Percentiles rank a stretch among this genome's conserved stretches.
Evolutionary conservation across 257 asterid species (phyloP).

Genomic region (Rhazya stricta): DNA sequence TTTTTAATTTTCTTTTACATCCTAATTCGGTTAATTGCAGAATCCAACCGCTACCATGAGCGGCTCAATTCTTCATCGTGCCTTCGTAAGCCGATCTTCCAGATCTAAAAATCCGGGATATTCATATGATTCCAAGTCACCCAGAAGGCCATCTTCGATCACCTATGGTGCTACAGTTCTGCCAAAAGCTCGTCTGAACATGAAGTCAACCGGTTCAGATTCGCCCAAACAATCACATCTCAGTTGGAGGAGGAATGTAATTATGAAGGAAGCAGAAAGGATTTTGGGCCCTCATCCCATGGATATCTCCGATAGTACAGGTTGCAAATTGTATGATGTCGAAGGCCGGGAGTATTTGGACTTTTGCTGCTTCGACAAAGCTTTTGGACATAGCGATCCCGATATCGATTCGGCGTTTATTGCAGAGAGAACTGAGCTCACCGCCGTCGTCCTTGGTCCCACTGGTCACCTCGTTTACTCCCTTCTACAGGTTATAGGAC

Average conservation of each 20-base stretch:
- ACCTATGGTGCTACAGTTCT: conserved; percentile 8
- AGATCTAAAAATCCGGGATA: conserved; percentile 29
- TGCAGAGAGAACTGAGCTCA: conserved; percentile 49
- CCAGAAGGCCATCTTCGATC: background rate
- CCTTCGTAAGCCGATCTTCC: conserved; percentile 26
- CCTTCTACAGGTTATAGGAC: conserved; percentile 52
- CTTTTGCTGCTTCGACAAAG: conserved; percentile 79
- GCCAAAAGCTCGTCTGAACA: conserved; percentile 44
- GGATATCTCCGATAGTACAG: conserved; percentile 71
- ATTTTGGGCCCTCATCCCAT: too few relatives aligned
- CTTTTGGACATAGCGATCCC: conserved; percentile 85
- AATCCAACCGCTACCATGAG: conserved; percentile 19
- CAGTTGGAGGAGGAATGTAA: conserved; percentile 31
- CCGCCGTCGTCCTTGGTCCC: too few relatives aligned
- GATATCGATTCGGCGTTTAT: conserved; percentile 67
- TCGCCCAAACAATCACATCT: conserved; percentile 7
- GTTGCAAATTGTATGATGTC: conserved; percentile 68
- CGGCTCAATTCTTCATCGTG: conserved; percentile 24
- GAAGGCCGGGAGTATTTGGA: conserved; percentile 87
- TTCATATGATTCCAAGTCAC: conserved; percentile 16
- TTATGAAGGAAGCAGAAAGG: conserved; percentile 65
- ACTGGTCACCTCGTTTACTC: too few relatives aligned
- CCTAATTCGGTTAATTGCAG: too few relatives aligned
- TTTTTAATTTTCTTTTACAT: too few relatives aligned
- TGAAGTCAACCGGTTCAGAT: conserved; percentile 29